Evolutionary conservation across 495 filamentous ascomycete genomes (phyloP), one percentile per base, ranked within the genome.

Genomic region (Cladorrhinum samala): DNA sequence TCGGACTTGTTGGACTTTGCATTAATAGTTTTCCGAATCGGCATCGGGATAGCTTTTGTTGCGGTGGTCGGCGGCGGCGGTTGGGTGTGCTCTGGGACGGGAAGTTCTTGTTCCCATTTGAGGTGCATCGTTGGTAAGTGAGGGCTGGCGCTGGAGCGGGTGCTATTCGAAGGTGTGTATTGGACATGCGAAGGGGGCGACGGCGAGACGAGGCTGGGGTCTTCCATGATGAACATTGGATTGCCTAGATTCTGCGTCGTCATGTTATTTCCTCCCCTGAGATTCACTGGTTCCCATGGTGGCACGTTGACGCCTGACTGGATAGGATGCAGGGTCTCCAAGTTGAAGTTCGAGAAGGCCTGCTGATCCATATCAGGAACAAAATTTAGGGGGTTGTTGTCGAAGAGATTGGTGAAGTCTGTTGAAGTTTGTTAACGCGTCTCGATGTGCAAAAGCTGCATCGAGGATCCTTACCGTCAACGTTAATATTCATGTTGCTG

Each of bases 251-350:
- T 48, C n/a, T 46, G 17, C 30, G 18, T 17, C 18, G 13, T 36
- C 18, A 23, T 30, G 13, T 46, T 38, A 25, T 23, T 16, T 13
- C 9, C 59, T 18, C 60, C 59, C 54, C 64, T 64, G n/a, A 71
- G 48, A 43, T 63, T 62, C 27, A 58, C 52, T 27, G 67, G 62
- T 40, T 66, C 64, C 73, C 73, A 76, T 41, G 72, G 70, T 41
- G 66, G 59, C 25, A 65, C 63, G 27, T 71, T 56, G 43, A 49
- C 55, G 19, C 52, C 55, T 33, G 64, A 58, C 46, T 66, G 69
- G 39, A 67, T 55, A 7, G 60, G 60, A 27, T 63, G 56, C 13
- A 63, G 64, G 46, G 69, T 71, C 16, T 58, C 61, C 23, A 73
- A 58, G 27, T 67, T 61, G 45, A 60, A n/a, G 3, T 27, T 27